Percentiles rank a stretch among this genome's conserved stretches.
Conservation (phyloP, 2,329 filamentous ascomycete genomes). For the Fusarium oxysporum region DNA sequence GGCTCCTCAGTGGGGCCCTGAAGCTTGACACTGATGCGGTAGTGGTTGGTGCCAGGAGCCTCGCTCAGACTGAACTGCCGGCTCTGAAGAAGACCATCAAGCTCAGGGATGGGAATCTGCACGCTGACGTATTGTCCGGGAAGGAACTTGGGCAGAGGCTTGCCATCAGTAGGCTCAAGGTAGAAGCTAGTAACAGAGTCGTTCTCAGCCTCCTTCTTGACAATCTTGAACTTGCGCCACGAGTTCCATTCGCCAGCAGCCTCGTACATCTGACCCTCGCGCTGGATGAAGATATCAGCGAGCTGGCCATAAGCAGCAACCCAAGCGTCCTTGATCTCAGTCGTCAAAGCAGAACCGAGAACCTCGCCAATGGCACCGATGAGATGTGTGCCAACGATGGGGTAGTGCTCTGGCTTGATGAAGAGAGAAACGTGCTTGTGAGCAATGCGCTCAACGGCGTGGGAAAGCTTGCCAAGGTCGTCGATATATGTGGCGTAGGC, state of each 20-base stretch:
- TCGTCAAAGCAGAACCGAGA: conserved; percentile 74
- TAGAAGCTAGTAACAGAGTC: conserved; percentile 75
- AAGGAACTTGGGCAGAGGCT: conserved; percentile 67
- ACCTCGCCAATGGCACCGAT: conserved; percentile 75
- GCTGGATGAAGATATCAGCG: conserved; percentile 75
- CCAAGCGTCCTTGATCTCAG: conserved; percentile 77
- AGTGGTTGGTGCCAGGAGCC: conserved; percentile 65
- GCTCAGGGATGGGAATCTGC: conserved; percentile 68
- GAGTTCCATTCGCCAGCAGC: conserved; percentile 56
- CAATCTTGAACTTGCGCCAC: conserved; percentile 67
- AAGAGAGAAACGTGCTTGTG: conserved; percentile 82
- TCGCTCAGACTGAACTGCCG: conserved; percentile 82
- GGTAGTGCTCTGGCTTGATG: conserved; percentile 76
- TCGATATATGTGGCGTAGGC: conserved; percentile 81
- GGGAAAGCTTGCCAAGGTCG: conserved; percentile 69
- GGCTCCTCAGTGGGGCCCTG: conserved; percentile 58
- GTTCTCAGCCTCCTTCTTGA: conserved; percentile 70
- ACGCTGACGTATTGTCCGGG: conserved; percentile 82
- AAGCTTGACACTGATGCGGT: conserved; percentile 80
- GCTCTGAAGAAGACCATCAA: conserved; percentile 72
- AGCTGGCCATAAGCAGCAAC: conserved; percentile 76
- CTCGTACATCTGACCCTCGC: conserved; percentile 72
- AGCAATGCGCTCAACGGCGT: conserved; percentile 74
- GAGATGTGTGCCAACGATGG: conserved; percentile 75
- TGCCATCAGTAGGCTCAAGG: conserved; percentile 70